Percentiles rank a stretch among this genome's conserved stretches.
Evolutionary conservation across 257 asterid species (phyloP).

Genomic region (Fraxinus cuspidata): DNA sequence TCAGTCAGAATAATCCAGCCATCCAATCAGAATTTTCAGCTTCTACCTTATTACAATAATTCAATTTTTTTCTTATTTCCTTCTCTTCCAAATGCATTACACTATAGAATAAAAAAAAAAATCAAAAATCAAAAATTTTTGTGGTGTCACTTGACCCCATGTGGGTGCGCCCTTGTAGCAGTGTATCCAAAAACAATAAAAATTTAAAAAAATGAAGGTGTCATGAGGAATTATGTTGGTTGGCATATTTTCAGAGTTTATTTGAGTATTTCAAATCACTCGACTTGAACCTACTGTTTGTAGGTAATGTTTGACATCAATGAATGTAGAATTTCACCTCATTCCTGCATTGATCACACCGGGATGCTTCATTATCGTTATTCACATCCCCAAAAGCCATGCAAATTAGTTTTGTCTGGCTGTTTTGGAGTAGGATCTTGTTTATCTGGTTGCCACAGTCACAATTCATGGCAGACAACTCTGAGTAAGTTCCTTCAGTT

Average conservation of each 20-base stretch:
- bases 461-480: slow-evolving; percentile 35
- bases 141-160: too few species aligned
- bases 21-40: too few species aligned
- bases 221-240: not conserved
- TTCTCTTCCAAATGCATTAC: too few species aligned
- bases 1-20: too few species aligned
- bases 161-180: not conserved
- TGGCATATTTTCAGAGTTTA: slow-evolving; percentile 5
- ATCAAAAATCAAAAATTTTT: too few species aligned
- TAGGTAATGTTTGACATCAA: slow-evolving; percentile 35
- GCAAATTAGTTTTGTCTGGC: slow-evolving; percentile 28
- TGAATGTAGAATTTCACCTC: slow-evolving; percentile 24
- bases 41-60: too few species aligned
- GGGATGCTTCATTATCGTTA: slow-evolving; percentile 22
- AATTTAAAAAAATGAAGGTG: not conserved
- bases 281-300: slow-evolving; percentile 13
- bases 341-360: slow-evolving; percentile 18
- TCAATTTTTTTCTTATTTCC: too few species aligned
- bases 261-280: not conserved
- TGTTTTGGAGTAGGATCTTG: slow-evolving; percentile 18
- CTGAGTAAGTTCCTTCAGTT: slow-evolving; percentile 28
- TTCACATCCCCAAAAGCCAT: slow-evolving; percentile 17
- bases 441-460: slow-evolving; percentile 22
- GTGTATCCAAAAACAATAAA: not conserved
- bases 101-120: too few species aligned